Evolutionary conservation across 495 filamentous ascomycete species (phyloP), one percentile per base, ranked within the genome.

Genomic region (Hyaloscypha bicolor): DNA sequence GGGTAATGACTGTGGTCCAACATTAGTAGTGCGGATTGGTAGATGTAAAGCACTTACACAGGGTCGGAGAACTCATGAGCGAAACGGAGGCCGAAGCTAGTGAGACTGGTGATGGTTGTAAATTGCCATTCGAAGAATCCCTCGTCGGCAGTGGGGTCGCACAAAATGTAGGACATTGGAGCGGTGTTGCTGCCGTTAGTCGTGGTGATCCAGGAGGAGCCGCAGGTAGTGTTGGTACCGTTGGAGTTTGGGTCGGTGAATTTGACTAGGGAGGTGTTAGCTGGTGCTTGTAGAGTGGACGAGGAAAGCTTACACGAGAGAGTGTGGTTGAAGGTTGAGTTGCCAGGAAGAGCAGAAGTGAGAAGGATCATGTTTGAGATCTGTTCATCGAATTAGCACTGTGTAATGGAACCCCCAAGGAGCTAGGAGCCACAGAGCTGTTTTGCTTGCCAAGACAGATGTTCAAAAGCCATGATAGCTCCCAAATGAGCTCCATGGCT

Each of bases 211-310:
- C 64, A 71, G 3, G 64, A 60, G 4, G 51, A 6, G 37, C 52
- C 53, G 51, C 69, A 71, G 30, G 11, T 48, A 35, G 30, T 19
- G 60, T 55, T 48, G 16, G 14, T 62, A 11, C 61, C 67, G 65
- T 68, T 69, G 55, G 69, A 65, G 58, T 71, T 71, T n/a, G 51
- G 64, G 58, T 71, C 69, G 19, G 31, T 66, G 62, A 68, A 68
- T 22, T 29, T 6, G 58, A 71, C 69, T 71, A 22, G 22, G 55
- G 19, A 35, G 31, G 14, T 55, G 8, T 55, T 33, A 35, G 45
- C 33, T 9, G 5, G 6, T 19, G 33, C 16, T 25, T 37, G 9
- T 60, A 9, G 53, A 29, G 8, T 60, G 51, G 25, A 19, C 3
- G 5, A 35, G 16, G 6, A 25, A 32, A 22, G 35, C n/a, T 48